Conservation (phyloP, 2,329 filamentous ascomycete species). For the Penicillium sclerotigenum region DNA sequence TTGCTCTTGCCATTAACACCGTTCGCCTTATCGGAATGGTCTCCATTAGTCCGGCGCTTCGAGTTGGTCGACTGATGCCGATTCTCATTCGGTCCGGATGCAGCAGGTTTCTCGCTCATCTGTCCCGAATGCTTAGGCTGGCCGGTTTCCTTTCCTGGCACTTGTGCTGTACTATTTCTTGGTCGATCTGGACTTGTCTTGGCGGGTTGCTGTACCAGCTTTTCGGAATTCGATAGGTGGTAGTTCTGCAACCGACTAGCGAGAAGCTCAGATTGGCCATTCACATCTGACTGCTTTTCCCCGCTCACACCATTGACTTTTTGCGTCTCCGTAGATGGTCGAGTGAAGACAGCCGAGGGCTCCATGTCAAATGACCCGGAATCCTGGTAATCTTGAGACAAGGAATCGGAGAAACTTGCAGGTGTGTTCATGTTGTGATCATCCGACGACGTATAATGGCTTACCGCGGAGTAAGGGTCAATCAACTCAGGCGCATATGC, state of each 20-base stretch:
- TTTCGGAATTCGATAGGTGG: slow-evolving; percentile 37
- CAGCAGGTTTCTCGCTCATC: slow-evolving; percentile 24
- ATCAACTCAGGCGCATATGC: slow-evolving; percentile 34
- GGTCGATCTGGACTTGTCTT: slow-evolving; percentile 25
- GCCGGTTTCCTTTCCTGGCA: slow-evolving; percentile 29
- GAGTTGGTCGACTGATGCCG: slow-evolving; percentile 30
- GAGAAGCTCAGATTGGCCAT: slow-evolving; percentile 34
- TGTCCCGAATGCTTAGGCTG: slow-evolving; percentile 27
- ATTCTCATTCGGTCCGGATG: slow-evolving; percentile 24
- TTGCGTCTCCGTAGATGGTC: slow-evolving; percentile 26
- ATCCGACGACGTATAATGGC: slow-evolving; percentile 43
- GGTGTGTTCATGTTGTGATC: slow-evolving; percentile 38
- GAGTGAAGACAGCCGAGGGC: slow-evolving; percentile 26
- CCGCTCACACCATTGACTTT: slow-evolving; percentile 14
- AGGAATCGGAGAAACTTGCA: slow-evolving; percentile 37
- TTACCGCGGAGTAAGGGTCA: slow-evolving; percentile 37
- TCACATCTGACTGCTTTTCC: slow-evolving; percentile 19
- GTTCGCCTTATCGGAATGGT: slow-evolving; percentile 35
- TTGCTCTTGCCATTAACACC: slow-evolving; percentile 35
- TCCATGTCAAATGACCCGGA: slow-evolving; percentile 37
- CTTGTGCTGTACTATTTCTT: slow-evolving; percentile 19
- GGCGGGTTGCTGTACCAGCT: slow-evolving; percentile 23
- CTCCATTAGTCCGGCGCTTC: slow-evolving; percentile 35
- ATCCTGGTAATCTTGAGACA: slow-evolving; percentile 41
- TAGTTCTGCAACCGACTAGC: slow-evolving; percentile 39